Conservation (phyloP, 495 filamentous ascomycete genomes). For the Penicillium coprophilum region DNA sequence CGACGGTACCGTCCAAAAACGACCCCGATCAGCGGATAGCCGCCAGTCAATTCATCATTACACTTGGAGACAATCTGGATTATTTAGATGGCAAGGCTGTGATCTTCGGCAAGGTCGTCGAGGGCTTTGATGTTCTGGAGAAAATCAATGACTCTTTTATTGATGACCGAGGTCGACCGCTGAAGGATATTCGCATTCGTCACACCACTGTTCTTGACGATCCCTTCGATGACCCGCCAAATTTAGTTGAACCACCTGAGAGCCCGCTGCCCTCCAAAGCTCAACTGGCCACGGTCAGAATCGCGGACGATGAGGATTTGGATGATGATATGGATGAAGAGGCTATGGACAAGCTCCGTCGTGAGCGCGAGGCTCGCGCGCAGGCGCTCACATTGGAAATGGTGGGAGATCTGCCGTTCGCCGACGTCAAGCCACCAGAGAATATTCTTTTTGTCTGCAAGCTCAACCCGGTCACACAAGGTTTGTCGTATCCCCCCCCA, state of each 20-base stretch:
- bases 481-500: slow-evolving; percentile 35
- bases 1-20: slow-evolving; percentile 70
- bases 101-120: slow-evolving; percentile 92
- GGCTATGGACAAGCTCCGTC: slow-evolving; percentile 71
- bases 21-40: slow-evolving; percentile 81
- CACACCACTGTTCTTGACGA: slow-evolving; percentile 90
- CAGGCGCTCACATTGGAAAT: slow-evolving; percentile 96
- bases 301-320: slow-evolving; percentile 83
- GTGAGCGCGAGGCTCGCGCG: slow-evolving; percentile 88
- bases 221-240: slow-evolving; percentile 76
- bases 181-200: slow-evolving; percentile 89
- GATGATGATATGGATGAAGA: slow-evolving; percentile 76
- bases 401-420: slow-evolving; percentile 96
- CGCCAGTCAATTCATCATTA: slow-evolving; percentile 88
- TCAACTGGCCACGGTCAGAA: slow-evolving; percentile 86
- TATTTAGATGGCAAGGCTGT: slow-evolving; percentile 87
- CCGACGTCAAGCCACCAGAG: slow-evolving; percentile 96
- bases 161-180: slow-evolving; percentile 77
- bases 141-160: slow-evolving; percentile 89
- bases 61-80: slow-evolving; percentile 81
- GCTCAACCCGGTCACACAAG: slow-evolving; percentile 90
- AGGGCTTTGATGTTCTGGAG: slow-evolving; percentile 88
- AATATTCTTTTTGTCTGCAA: slow-evolving; percentile 99
- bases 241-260: slow-evolving; percentile 69
- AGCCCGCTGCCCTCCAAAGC: slow-evolving; percentile 81